These are phyloP conservation scores for Monilinia fructicola DNA, from an alignment of 2,329 filamentous ascomycete species.

Conservation along the genomic window DNA sequence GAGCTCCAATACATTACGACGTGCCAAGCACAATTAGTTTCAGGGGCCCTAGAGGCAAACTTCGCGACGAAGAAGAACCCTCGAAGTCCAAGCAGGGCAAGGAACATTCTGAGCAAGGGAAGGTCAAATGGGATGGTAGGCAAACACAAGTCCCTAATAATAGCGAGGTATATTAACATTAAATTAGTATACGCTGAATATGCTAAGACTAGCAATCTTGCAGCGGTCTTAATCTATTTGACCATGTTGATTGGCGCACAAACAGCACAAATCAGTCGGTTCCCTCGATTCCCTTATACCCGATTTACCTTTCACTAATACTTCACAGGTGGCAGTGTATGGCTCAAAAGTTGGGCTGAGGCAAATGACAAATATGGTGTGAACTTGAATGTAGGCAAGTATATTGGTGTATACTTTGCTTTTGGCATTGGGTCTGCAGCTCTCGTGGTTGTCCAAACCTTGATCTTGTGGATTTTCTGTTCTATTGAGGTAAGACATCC, in stretches of 20 bases:
- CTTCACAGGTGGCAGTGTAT: conserved; percentile 71
- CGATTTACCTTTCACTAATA: conserved; percentile 19
- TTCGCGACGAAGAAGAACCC: conserved; percentile 78
- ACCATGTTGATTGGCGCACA: conserved; percentile 76
- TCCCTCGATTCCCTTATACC: background rate
- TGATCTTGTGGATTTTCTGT: conserved; percentile 99
- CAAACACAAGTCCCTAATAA: conserved; percentile 19
- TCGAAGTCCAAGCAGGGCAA: conserved; percentile 80
- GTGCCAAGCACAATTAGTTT: conserved; percentile 94
- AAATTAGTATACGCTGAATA: conserved; percentile 80
- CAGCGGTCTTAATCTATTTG: conserved; percentile 79
- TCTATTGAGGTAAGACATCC: conserved; percentile 78
- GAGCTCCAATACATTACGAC: conserved; percentile 78
- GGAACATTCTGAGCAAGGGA: conserved; percentile 89
- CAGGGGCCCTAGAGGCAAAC: conserved; percentile 78
- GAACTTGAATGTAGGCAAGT: conserved; percentile 81
- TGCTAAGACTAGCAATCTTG: conserved; percentile 87
- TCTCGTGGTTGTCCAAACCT: conserved; percentile 84
- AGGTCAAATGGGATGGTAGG: conserved; percentile 83
- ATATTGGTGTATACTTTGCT: conserved; percentile 92
- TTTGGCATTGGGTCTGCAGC: conserved; percentile 85
- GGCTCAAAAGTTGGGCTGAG: conserved; percentile 94
- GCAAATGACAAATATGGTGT: conserved; percentile 64
- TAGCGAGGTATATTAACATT: background rate
- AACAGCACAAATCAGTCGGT: conserved; percentile 72